Evolutionary conservation across 345 rosid genomes (phyloP).

Genomic region (Populus simonii): DNA sequence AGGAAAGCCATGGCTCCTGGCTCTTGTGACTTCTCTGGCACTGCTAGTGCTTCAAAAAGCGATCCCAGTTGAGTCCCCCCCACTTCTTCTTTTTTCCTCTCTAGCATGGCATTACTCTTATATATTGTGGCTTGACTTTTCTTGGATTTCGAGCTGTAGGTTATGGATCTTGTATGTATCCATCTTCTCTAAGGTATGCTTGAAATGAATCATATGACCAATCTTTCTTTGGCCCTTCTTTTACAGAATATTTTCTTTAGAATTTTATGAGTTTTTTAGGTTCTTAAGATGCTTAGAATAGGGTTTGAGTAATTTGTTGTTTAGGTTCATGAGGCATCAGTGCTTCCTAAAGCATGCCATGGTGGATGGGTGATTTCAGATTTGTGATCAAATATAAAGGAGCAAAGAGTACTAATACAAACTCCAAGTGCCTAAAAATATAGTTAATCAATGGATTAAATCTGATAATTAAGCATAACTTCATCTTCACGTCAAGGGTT

Average conservation of each 20-base stretch:
- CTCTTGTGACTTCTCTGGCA: constrained; percentile 75
- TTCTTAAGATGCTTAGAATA: neutral
- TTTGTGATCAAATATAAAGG: too few relatives aligned
- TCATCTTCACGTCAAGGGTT: constrained; percentile 1
- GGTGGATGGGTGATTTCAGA: neutral
- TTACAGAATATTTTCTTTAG: neutral
- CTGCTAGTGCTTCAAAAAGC: constrained; percentile 63
- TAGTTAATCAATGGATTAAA: neutral
- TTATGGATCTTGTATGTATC: constrained; percentile 81
- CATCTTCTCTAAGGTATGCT: constrained; percentile 57
- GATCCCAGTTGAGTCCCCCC: constrained; percentile 58
- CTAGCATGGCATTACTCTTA: neutral
- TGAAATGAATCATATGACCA: neutral
- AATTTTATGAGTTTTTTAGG: neutral
- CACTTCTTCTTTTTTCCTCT: neutral
- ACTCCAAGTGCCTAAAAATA: neutral
- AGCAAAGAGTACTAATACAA: neutral
- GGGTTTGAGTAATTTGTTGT: neutral
- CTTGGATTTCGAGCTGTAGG: constrained; percentile 36
- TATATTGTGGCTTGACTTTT: neutral
- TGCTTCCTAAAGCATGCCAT: neutral
- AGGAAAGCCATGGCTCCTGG: constrained; percentile 65
- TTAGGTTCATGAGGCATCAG: neutral
- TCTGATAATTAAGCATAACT: neutral
- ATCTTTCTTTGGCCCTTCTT: neutral